These are phyloP conservation scores for Blastobotrys parvus DNA, from an alignment of 805 yeast species.

Conservation along the genomic window DNA sequence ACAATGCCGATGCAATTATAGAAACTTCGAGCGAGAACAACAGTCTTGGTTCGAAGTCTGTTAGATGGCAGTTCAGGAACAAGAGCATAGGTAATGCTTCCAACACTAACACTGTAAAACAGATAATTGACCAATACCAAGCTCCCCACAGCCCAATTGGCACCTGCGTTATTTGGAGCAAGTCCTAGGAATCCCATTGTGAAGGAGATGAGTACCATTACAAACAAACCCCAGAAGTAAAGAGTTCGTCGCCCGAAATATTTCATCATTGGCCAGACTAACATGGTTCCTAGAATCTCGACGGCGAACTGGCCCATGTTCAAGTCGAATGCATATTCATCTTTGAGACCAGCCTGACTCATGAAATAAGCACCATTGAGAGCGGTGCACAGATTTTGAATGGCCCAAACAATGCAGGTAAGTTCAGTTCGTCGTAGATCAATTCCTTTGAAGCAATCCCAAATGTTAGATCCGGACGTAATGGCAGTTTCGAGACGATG, in stretches of 20 bases:
- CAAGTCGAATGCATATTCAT: slow-evolving; percentile 35
- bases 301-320: slow-evolving; percentile 38
- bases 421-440: slow-evolving; percentile 45
- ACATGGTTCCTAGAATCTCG: slow-evolving; percentile 37
- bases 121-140: no score
- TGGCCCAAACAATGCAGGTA: slow-evolving; percentile 35
- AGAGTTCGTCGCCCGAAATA: slow-evolving; percentile 10
- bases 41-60: neutral
- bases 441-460: slow-evolving; percentile 40
- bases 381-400: slow-evolving; percentile 28
- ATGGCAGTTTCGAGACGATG: slow-evolving; percentile 27
- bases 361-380: slow-evolving; percentile 17
- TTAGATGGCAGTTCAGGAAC: neutral
- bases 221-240: slow-evolving; percentile 13
- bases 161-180: no score
- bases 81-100: neutral
- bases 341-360: slow-evolving; percentile 18
- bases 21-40: neutral
- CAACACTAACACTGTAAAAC: no score
- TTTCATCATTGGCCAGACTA: slow-evolving; percentile 9
- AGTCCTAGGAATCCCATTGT: slow-evolving; percentile 15
- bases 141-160: no score
- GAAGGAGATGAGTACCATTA: slow-evolving; percentile 7
- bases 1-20: neutral
- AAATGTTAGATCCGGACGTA: slow-evolving; percentile 6